phyloP scores from a whole-genome alignment of 352 stramenopile genomes.

The Globisporangium paddicum region DNA sequence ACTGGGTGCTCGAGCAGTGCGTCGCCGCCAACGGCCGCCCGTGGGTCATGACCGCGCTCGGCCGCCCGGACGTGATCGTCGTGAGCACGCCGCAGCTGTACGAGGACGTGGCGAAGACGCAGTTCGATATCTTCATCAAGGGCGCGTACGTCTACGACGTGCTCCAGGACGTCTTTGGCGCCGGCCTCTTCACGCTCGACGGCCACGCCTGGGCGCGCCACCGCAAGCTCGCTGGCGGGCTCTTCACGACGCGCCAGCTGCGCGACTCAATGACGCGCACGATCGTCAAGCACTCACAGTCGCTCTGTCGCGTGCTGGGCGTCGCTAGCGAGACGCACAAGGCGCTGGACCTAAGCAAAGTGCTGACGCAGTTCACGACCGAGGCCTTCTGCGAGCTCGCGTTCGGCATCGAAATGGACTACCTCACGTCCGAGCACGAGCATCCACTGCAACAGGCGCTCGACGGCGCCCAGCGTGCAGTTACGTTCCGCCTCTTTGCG shows the following conservation, averaged over 20 bases:
- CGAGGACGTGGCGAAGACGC: conserved; percentile 39
- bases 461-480: conserved; percentile 12
- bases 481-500: conserved; percentile 15
- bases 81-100: conserved; percentile 24
- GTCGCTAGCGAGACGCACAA: not conserved
- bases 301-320: conserved; percentile 1
- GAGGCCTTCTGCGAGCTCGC: conserved; percentile 35
- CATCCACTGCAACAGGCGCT: conserved; percentile 26
- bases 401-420: conserved; percentile 27
- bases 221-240: conserved; percentile 56
- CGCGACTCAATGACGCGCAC: conserved; percentile 9
- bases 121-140: conserved; percentile 70
- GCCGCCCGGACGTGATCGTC: conserved; percentile 27
- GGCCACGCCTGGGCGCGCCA: conserved; percentile 34
- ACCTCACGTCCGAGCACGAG: conserved; percentile 11
- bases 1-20: conserved; percentile 8
- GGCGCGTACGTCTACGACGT: conserved; percentile 27
- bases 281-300: conserved; percentile 5
- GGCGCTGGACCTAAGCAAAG: conserved; percentile 8
- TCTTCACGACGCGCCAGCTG: conserved; percentile 42
- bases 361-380: conserved; percentile 28
- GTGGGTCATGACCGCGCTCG: conserved; percentile 25
- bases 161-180: conserved; percentile 43
- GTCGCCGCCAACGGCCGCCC: not conserved
- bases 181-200: conserved; percentile 43